Base-by-base conservation (phyloP, 2,329 filamentous ascomycete genomes). In the Chaetomiaceae sp. region DNA sequence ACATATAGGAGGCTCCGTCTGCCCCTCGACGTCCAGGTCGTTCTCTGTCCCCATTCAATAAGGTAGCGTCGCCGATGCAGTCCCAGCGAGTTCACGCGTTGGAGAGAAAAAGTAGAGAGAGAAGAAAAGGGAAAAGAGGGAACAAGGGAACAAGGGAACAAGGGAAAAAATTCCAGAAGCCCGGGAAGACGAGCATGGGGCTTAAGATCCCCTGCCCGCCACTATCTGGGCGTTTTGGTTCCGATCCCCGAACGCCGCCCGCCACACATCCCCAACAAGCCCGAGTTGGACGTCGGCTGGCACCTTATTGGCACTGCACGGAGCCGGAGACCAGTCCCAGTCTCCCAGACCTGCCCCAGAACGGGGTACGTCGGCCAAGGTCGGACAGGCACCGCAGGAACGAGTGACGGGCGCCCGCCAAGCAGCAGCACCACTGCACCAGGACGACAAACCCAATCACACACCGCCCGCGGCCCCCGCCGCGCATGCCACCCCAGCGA, bases 1-100 rank as follows among this genome's bases (percentile, higher is more conserved):
- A 64, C 63, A 59, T 65, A 65, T 65, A 64, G 63, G 63, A 61
- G 63, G 63, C 59, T 65, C 63, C 58, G 63, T 65, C 61, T 64
- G 62, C 56, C 57, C 63, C 63, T 65, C 63, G 61, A 63, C 62
- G 58, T 62, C 58, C 57, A 60, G 56, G 27, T 61, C 61, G 62
- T 57, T 62, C 58, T 63, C 62, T 61, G 61, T 63, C 58, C 62
- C 62, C 62, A 64, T 64, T 64, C 62, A 64, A 61, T 58, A 53
- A 30, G 53, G 44, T 27, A 50, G 52, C 50, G 50, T 58, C 54
- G 55, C 55, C 51, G 59, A 48, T 57, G 33, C 30, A 33, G 32
- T 44, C 27, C 51, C 53, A 57, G 55, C 42, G 49, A 53, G 10
- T 50, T 25, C 18, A 53, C 46, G 41, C 41, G 27, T 34, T 37